Evolutionary conservation across 2,329 filamentous ascomycete genomes (phyloP).

Genomic region (Herpomyces periplanetae): DNA sequence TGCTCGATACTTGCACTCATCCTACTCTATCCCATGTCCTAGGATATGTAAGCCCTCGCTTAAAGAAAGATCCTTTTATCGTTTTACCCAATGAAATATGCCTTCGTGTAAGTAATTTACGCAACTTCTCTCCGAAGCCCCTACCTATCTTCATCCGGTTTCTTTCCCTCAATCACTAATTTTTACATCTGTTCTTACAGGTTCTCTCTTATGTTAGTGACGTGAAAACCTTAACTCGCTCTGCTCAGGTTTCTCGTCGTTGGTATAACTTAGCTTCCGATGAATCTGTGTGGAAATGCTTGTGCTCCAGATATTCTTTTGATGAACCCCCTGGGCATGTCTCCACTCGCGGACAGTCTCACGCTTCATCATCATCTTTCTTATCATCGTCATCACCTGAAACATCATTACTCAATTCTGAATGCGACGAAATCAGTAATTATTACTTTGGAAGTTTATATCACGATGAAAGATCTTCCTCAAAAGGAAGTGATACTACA

Average conservation of each 20-base stretch:
- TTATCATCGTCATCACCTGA: too few relatives aligned
- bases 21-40: constrained; percentile 84
- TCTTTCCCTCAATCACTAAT: constrained; percentile 1
- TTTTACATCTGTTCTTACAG: constrained; percentile 9
- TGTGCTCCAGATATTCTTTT: constrained; percentile 87
- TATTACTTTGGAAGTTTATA: too few relatives aligned
- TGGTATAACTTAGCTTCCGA: constrained; percentile 82
- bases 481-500: constrained; percentile 7
- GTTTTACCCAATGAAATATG: constrained; percentile 73
- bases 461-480: too few relatives aligned
- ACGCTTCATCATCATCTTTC: too few relatives aligned
- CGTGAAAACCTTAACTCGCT: constrained; percentile 58
- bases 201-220: constrained; percentile 91
- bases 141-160: background rate
- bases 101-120: constrained; percentile 21
- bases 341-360: too few relatives aligned
- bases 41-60: constrained; percentile 60
- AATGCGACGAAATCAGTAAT: too few relatives aligned
- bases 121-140: too few relatives aligned
- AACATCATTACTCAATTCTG: too few relatives aligned
- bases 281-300: constrained; percentile 89
- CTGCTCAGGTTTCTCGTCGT: constrained; percentile 73
- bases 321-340: constrained; percentile 16
- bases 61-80: constrained; percentile 87
- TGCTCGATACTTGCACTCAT: constrained; percentile 75